A percentile compares a stretch with the other conserved stretches of the same genome.
Evolutionary conservation across 1,284 basidiomycete genomes (phyloP).

Genomic region (Clitocybe nebularis): DNA sequence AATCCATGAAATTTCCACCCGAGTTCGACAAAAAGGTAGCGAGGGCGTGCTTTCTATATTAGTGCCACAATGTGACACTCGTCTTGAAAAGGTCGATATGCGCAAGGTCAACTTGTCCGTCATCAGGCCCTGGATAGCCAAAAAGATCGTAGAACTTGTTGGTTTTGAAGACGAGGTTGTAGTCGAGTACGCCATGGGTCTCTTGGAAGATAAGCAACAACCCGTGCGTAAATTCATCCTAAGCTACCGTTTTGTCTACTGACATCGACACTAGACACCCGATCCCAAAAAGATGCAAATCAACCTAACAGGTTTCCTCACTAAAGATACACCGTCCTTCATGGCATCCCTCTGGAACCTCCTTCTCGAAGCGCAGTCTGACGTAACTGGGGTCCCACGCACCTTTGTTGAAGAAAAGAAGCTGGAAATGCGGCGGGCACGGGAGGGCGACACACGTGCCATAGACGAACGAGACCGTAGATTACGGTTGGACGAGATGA

Average conservation of each 20-base stretch:
- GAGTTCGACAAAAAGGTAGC: slow-evolving; percentile 87
- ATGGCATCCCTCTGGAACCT: slow-evolving; percentile 89
- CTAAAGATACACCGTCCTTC: slow-evolving; percentile 75
- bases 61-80: no score
- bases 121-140: slow-evolving; percentile 91
- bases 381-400: slow-evolving; percentile 87
- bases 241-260: slow-evolving; percentile 5
- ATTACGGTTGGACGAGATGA: slow-evolving; percentile 62
- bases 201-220: slow-evolving; percentile 81
- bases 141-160: slow-evolving; percentile 85
- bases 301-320: slow-evolving; percentile 88
- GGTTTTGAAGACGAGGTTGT: slow-evolving; percentile 97
- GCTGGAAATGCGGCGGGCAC: slow-evolving; percentile 80
- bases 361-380: slow-evolving; percentile 86
- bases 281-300: slow-evolving; percentile 97
- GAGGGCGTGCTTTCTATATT: no score
- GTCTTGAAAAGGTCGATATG: slow-evolving; percentile 74
- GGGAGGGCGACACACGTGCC: slow-evolving; percentile 65
- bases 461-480: slow-evolving; percentile 72
- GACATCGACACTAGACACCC: slow-evolving; percentile 55
- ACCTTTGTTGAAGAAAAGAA: slow-evolving; percentile 96
- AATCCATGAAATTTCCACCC: slow-evolving; percentile 85
- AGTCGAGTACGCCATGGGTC: slow-evolving; percentile 91
- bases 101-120: slow-evolving; percentile 89
- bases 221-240: slow-evolving; percentile 52